Evolutionary conservation across 2,329 filamentous ascomycete genomes (phyloP), one percentile per base, ranked within the genome.

Genomic region (Nemania bipapillata): DNA sequence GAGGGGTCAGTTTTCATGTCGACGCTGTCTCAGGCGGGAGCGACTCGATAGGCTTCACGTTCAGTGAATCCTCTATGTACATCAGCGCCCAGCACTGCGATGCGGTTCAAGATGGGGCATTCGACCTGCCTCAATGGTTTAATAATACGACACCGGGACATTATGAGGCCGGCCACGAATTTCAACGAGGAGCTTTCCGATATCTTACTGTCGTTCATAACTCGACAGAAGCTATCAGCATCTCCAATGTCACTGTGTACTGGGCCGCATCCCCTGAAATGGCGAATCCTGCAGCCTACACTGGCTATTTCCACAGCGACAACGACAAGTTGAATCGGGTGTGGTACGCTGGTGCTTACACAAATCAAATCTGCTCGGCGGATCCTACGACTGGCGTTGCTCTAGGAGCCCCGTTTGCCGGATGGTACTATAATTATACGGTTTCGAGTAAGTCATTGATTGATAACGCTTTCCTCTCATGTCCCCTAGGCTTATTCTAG

Each of bases 301-400:
- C 52, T 37, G 65, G 65, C 9, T 67, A 67, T 35, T 67, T 67
- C 32, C 30, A 32, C 5, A 49, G 56, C 20, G 56, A 52, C 30
- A 57, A 66, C 49, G 81, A 85, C 32, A 74, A 86, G 12, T 80
- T 88, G 32, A 86, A 86, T 66, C 80, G 81, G 8, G 85, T 87
- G 55, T 88, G 86, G 86, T 88, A 88, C 68, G 82, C 81, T 49
- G 86, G 83, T 3, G 84, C 84, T 3, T 86, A 85, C 69, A 87
- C 86, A 0, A n/a, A n/a, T n/a, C n/a, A n/a, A n/a, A n/a, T n/a
- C n/a, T n/a, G n/a, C n/a, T n/a, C n/a, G n/a, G n/a, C n/a, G n/a
- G n/a, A n/a, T n/a, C n/a, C n/a, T n/a, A n/a, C n/a, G n/a, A n/a
- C n/a, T n/a, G n/a, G n/a, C n/a, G n/a, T n/a, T n/a, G n/a, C n/a